phyloP scores from a whole-genome alignment of 495 filamentous ascomycete species.

The Talaromyces trachyspermus region DNA sequence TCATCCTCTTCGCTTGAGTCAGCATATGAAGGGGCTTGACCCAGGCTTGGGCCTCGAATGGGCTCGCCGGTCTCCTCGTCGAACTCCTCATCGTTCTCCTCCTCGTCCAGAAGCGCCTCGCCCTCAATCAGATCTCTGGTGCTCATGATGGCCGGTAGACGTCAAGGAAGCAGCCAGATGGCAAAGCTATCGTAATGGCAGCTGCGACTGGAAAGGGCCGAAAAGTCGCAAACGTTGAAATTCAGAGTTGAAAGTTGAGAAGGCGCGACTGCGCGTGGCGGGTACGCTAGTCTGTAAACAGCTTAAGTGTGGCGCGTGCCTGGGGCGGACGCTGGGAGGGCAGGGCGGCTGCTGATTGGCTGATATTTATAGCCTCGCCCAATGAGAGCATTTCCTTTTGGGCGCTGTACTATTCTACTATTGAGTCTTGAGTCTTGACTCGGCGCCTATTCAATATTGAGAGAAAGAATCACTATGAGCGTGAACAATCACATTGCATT shows the following conservation, averaged over 20 bases:
- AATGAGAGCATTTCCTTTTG: no score
- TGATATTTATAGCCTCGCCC: neutral
- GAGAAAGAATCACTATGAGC: no score
- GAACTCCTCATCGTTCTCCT: constrained; percentile 86
- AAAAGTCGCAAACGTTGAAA: no score
- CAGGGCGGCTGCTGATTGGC: neutral
- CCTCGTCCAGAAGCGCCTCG: constrained; percentile 77
- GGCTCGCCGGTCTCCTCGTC: constrained; percentile 72
- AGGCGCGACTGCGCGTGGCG: neutral
- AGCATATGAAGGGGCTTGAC: constrained; percentile 41
- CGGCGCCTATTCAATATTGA: no score
- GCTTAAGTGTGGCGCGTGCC: neutral
- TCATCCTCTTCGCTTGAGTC: constrained; percentile 96
- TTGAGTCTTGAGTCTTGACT: no score
- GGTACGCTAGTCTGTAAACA: neutral
- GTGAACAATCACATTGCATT: no score
- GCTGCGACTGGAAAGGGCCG: no score
- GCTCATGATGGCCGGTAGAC: no score
- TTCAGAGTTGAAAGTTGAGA: no score
- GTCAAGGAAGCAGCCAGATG: neutral
- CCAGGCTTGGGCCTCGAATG: constrained; percentile 33
- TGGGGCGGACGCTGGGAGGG: neutral
- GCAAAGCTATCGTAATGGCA: neutral
- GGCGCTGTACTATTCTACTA: no score
- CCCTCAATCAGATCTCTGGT: constrained; percentile 72